Conservation (phyloP, 805 yeast species). For the Nakazawaea laoshanensis region DNA sequence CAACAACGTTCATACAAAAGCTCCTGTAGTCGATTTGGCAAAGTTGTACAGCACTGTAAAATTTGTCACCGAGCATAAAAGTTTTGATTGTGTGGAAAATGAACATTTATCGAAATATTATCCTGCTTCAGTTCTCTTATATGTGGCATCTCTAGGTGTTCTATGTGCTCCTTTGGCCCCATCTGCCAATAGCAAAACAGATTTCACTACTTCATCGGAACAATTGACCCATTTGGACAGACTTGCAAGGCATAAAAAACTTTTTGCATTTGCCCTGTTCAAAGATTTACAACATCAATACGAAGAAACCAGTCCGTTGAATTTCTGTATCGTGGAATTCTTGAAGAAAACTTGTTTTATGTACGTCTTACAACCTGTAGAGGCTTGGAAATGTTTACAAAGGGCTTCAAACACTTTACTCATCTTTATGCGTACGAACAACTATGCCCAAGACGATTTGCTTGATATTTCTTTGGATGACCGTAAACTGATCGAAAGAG, state of each 20-base stretch:
- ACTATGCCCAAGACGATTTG: not conserved
- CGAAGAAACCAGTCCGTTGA: not conserved
- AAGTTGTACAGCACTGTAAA: slow-evolving; percentile 6
- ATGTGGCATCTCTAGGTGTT: slow-evolving; percentile 8
- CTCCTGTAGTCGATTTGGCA: slow-evolving; percentile 8
- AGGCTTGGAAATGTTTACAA: slow-evolving; percentile 6
- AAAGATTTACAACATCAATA: slow-evolving; percentile 1
- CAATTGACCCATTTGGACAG: slow-evolving; percentile 5
- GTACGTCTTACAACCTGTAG: slow-evolving; percentile 9
- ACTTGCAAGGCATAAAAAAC: slow-evolving; percentile 1
- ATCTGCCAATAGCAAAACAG: not conserved
- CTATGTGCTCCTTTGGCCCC: slow-evolving; percentile 5
- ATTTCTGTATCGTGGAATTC: slow-evolving; percentile 1
- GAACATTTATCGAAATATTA: not conserved
- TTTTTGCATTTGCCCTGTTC: slow-evolving; percentile 4
- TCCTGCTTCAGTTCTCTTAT: slow-evolving; percentile 1
- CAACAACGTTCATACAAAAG: slow-evolving; percentile 10
- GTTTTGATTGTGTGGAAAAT: not conserved
- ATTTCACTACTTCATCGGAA: slow-evolving; percentile 3
- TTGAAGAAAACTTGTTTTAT: slow-evolving; percentile 8
- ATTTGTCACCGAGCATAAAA: not conserved
- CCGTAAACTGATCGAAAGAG: slow-evolving; percentile 9
- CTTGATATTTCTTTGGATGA: slow-evolving; percentile 1
- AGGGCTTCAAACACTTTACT: slow-evolving; percentile 1
- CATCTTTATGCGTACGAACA: not conserved